Evolutionary conservation across 2,329 filamentous ascomycete genomes (phyloP), one percentile per base, ranked within the genome.

Genomic region (Balansia obtecta): DNA sequence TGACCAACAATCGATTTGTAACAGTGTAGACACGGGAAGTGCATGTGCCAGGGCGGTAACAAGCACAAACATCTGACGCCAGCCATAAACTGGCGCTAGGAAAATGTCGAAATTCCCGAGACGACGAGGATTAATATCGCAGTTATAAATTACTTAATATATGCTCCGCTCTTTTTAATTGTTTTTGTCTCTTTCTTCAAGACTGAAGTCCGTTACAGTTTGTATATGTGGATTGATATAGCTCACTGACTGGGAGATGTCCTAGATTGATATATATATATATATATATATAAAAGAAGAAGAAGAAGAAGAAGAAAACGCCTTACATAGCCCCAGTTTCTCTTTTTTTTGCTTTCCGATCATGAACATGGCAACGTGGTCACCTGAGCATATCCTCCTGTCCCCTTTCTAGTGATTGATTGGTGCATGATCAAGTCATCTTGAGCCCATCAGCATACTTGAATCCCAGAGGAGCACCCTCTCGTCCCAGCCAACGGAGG

Each of bases 401-500:
- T 7, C 27, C 27, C 27, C 27, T 6, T 6, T 27, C 5, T 5
- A 27, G 15, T 37, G 10, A 12, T 12, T 37, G 10, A 12, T 12
- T 15, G 34, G 11, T 12, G 5, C 34, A 27, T 42, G 22, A 13
- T 9, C 2, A 8, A 32, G 12, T 55, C 41, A 64, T 53, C 60
- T 56, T 40, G 58, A 57, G 4, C 52, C 61, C 61, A 68, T 63
- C 38, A 78, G 56, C 55, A 71, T 68, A 54, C 75, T 82, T 39
- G 90, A 86, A 71, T 98, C 93, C 91, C 91, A 98, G 6, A 98
- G 79, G 59, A 94, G 72, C 11, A 98, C 77, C 58, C 82, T 78
- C 70, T 96, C 89, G 61, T 98, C 93, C 93, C 93, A 98, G 1
- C 88, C 90, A 2, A 86, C 87, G 55, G 87, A 94, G 2, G 93